Evolutionary conservation across 2,329 filamentous ascomycete genomes (phyloP).

Genomic region (Monosporascus sp.): DNA sequence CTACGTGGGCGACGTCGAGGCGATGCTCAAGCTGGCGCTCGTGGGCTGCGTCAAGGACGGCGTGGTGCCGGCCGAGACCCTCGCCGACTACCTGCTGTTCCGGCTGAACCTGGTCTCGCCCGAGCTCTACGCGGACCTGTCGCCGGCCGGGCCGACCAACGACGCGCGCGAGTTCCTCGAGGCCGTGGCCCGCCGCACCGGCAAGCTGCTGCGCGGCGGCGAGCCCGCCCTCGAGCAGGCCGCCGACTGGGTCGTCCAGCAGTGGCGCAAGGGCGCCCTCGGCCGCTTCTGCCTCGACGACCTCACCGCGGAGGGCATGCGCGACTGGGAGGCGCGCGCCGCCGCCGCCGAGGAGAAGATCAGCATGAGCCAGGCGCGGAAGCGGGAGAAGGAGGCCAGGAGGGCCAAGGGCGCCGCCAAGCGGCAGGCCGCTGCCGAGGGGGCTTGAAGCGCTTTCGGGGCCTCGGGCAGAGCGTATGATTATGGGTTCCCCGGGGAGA

Average conservation of each 20-base stretch:
- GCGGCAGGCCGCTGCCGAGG: constrained; percentile 19
- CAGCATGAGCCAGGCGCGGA: constrained; percentile 66
- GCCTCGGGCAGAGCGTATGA: too few relatives aligned
- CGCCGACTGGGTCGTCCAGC: constrained; percentile 74
- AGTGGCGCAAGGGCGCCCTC: constrained; percentile 73
- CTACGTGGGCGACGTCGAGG: constrained; percentile 76
- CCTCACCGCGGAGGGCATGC: constrained; percentile 55
- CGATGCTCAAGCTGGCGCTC: constrained; percentile 92
- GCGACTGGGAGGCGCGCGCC: constrained; percentile 8
- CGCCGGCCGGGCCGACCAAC: constrained; percentile 63
- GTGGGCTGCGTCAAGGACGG: constrained; percentile 89
- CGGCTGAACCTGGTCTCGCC: constrained; percentile 68
- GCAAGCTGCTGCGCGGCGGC: constrained; percentile 70
- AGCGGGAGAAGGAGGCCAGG: constrained; percentile 56
- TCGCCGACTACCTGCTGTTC: constrained; percentile 89
- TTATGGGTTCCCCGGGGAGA: too few relatives aligned
- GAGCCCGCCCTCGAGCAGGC: constrained; percentile 64
- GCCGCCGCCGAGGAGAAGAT: constrained; percentile 41
- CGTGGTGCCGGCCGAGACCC: constrained; percentile 67
- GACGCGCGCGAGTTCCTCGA: constrained; percentile 70
- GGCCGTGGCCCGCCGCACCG: constrained; percentile 66
- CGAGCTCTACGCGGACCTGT: constrained; percentile 55
- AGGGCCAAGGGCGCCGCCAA: constrained; percentile 33
- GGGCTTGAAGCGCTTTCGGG: neutral
- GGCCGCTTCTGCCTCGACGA: constrained; percentile 78